Percentiles rank a stretch among this genome's conserved stretches.
phyloP scores from a whole-genome alignment of 176 grass and related monocot species.

The Cocos nucifera region DNA sequence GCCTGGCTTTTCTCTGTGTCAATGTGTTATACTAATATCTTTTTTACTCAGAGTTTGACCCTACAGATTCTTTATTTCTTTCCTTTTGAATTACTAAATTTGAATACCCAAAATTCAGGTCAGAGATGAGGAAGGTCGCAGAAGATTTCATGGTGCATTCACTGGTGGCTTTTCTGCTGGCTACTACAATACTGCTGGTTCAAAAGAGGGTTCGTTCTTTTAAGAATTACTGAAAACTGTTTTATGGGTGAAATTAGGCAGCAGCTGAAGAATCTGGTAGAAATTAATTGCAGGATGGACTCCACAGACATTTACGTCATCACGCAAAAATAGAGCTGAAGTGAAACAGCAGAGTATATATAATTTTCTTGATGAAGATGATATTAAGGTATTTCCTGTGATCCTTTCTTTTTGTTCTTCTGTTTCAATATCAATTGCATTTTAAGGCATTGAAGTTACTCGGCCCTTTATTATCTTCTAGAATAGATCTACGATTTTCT shows the following conservation, averaged over 20 bases:
- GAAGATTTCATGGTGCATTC: slow-evolving; percentile 95
- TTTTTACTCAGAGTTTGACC: too few relatives aligned
- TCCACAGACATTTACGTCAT: slow-evolving; percentile 83
- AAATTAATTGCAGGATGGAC: slow-evolving; percentile 52
- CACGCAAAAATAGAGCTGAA: slow-evolving; percentile 76
- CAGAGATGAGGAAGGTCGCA: slow-evolving; percentile 87
- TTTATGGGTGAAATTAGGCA: too few relatives aligned
- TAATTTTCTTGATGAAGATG: slow-evolving; percentile 90
- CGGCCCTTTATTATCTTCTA: too few relatives aligned
- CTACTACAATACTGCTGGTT: slow-evolving; percentile 83
- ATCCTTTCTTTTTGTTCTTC: slow-evolving; percentile 10
- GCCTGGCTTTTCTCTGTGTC: too few relatives aligned
- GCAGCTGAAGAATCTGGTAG: not conserved
- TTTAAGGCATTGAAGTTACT: too few relatives aligned
- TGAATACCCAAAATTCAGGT: slow-evolving; percentile 35
- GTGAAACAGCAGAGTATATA: slow-evolving; percentile 79
- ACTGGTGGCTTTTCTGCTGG: slow-evolving; percentile 92
- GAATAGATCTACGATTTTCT: too few relatives aligned
- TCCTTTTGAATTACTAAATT: not conserved
- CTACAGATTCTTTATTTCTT: not conserved
- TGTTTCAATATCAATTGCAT: too few relatives aligned
- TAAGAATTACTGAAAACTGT: not conserved
- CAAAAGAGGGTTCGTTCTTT: slow-evolving; percentile 70
- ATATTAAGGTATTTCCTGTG: slow-evolving; percentile 60
- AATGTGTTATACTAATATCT: too few relatives aligned